These are phyloP conservation scores for Aspergillus kassunensis DNA, from an alignment of 495 filamentous ascomycete species.

Conservation along the genomic window DNA sequence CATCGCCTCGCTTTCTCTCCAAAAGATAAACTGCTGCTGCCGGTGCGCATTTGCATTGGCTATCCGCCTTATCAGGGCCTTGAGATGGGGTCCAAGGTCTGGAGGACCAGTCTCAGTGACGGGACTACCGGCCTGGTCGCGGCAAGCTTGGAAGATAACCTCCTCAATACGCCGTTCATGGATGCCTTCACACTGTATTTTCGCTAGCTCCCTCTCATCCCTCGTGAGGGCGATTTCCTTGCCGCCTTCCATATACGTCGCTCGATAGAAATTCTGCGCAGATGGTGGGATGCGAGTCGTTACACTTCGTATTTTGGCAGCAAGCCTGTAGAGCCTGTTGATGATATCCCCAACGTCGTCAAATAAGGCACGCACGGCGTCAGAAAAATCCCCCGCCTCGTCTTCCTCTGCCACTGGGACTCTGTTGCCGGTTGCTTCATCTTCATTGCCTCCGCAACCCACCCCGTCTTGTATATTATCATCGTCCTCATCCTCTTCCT, in stretches of 20 bases:
- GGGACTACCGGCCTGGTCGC: neutral
- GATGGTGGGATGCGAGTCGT: neutral
- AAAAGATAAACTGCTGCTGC: conserved; percentile 6
- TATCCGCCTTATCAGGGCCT: neutral
- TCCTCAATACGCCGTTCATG: neutral
- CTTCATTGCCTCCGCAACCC: neutral
- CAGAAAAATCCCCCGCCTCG: neutral
- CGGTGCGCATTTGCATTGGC: neutral
- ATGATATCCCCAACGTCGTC: neutral
- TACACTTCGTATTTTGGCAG: neutral
- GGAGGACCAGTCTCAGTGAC: neutral
- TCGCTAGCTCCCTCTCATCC: neutral
- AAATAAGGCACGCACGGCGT: neutral
- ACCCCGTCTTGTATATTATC: no score
- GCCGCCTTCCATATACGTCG: neutral
- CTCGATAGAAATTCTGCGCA: neutral
- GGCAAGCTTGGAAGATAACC: neutral
- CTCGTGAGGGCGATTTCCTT: neutral
- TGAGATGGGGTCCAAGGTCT: neutral
- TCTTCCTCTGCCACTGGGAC: neutral
- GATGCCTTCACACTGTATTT: neutral
- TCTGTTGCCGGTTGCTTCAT: neutral
- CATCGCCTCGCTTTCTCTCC: conserved; percentile 1
- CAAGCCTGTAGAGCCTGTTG: neutral
- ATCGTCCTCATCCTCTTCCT: no score